Conservation (phyloP, 2,329 filamentous ascomycete genomes). For the Cladophialophora immunda region DNA sequence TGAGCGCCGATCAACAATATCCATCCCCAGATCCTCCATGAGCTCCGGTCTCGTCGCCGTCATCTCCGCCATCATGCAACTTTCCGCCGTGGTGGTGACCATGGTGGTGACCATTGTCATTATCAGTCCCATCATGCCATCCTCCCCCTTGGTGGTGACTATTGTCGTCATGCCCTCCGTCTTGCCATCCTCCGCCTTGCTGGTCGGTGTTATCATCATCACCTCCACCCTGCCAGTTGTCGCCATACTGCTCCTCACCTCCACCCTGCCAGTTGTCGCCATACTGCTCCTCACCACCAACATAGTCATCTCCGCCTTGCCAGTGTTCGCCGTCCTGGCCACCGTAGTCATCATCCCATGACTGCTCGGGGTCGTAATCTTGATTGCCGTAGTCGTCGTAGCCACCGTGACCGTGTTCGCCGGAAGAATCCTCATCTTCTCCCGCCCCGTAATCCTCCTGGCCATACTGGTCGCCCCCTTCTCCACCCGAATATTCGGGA, state of each 20-base stretch:
- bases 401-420: not conserved
- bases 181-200: not conserved
- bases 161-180: not conserved
- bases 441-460: not conserved
- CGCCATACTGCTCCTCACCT: not conserved
- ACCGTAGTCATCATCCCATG: not conserved
- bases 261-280: not conserved
- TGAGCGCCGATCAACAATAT: too few relatives aligned
- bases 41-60: not conserved
- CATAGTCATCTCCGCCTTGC: not conserved
- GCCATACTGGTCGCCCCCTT: not conserved
- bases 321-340: not conserved
- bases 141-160: not conserved
- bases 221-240: not conserved
- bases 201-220: not conserved
- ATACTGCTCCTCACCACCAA: not conserved
- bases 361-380: not conserved
- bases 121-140: not conserved
- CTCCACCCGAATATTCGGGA: not conserved
- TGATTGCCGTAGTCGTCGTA: not conserved
- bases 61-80: not conserved
- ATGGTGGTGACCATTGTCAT: not conserved
- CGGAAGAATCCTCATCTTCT: not conserved
- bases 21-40: too few relatives aligned
- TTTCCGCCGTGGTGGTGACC: not conserved